Percentiles rank a stretch among this genome's conserved stretches.
Evolutionary conservation across 2,329 filamentous ascomycete species (phyloP).

Genomic region (Alternaria panax): DNA sequence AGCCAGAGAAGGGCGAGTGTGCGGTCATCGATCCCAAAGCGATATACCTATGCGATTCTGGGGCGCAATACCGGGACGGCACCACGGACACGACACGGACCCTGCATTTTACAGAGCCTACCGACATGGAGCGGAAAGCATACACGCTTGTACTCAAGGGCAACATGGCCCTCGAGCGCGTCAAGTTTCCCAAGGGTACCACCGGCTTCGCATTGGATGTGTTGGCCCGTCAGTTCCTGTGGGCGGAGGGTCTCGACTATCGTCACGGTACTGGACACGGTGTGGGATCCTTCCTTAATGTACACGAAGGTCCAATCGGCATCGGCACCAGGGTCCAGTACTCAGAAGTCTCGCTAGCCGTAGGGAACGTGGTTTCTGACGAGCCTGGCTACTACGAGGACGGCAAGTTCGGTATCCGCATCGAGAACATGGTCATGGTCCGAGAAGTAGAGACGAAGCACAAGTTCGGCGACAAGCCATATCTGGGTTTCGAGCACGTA

Average conservation of each 20-base stretch:
- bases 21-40: slow-evolving; percentile 81
- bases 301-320: slow-evolving; percentile 96
- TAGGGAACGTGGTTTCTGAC: slow-evolving; percentile 96
- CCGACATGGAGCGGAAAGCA: slow-evolving; percentile 81
- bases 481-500: slow-evolving; percentile 93
- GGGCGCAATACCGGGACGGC: slow-evolving; percentile 93
- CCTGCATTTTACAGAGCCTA: slow-evolving; percentile 87
- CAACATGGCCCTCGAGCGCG: slow-evolving; percentile 84
- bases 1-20: slow-evolving; percentile 80
- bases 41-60: slow-evolving; percentile 95
- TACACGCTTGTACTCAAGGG: slow-evolving; percentile 97
- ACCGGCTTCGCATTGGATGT: slow-evolving; percentile 91
- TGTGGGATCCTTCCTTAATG: slow-evolving; percentile 92
- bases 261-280: slow-evolving; percentile 96
- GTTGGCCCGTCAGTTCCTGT: slow-evolving; percentile 88
- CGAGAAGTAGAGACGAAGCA: slow-evolving; percentile 86
- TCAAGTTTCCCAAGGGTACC: slow-evolving; percentile 92
- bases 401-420: slow-evolving; percentile 90
- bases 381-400: slow-evolving; percentile 98
- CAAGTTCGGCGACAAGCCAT: slow-evolving; percentile 92
- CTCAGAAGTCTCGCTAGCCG: slow-evolving; percentile 83
- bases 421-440: slow-evolving; percentile 95
- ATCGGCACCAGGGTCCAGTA: slow-evolving; percentile 93
- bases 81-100: slow-evolving; percentile 97
- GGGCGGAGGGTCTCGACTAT: slow-evolving; percentile 93